These are phyloP conservation scores for Leccinum pachyderme DNA, from an alignment of 1,284 basidiomycete species.

Conservation along the genomic window DNA sequence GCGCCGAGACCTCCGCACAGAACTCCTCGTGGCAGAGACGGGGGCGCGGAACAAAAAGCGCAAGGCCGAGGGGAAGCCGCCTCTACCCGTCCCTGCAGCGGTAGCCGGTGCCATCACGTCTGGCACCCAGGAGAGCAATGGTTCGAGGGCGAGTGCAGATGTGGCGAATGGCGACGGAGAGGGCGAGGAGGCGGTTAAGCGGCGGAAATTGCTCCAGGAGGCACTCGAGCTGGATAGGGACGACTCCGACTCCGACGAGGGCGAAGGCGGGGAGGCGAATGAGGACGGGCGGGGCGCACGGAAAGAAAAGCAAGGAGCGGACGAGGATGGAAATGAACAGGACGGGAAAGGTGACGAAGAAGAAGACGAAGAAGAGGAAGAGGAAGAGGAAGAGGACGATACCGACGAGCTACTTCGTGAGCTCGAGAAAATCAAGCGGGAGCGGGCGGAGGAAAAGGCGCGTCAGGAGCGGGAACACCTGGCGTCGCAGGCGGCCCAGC, in stretches of 20 bases:
- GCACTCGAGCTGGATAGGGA: slow-evolving; percentile 85
- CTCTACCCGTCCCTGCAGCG: slow-evolving; percentile 32
- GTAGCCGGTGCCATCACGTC: background rate
- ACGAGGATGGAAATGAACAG: slow-evolving; percentile 37
- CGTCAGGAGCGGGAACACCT: slow-evolving; percentile 76
- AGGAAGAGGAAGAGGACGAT: slow-evolving; percentile 73
- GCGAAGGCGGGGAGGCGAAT: slow-evolving; percentile 38
- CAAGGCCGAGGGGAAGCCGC: slow-evolving; percentile 75
- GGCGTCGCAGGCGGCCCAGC: slow-evolving; percentile 67
- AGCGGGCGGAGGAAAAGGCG: slow-evolving; percentile 90
- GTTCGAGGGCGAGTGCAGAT: slow-evolving; percentile 14
- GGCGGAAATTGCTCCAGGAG: slow-evolving; percentile 79
- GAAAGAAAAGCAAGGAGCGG: slow-evolving; percentile 24
- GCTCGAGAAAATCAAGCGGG: slow-evolving; percentile 92
- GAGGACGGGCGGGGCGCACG: background rate
- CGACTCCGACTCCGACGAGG: slow-evolving; percentile 43
- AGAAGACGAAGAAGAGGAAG: slow-evolving; percentile 39
- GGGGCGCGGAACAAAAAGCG: slow-evolving; percentile 85
- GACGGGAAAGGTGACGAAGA: slow-evolving; percentile 40
- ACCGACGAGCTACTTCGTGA: slow-evolving; percentile 90
- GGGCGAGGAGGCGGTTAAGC: slow-evolving; percentile 71
- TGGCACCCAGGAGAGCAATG: background rate
- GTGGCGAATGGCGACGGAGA: slow-evolving; percentile 25
- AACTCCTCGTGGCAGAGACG: slow-evolving; percentile 79
- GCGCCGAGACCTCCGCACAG: slow-evolving; percentile 77